Conservation (phyloP, 371 early-diverging fungal genomes). For the Neoconidiobolus thromboides region DNA sequence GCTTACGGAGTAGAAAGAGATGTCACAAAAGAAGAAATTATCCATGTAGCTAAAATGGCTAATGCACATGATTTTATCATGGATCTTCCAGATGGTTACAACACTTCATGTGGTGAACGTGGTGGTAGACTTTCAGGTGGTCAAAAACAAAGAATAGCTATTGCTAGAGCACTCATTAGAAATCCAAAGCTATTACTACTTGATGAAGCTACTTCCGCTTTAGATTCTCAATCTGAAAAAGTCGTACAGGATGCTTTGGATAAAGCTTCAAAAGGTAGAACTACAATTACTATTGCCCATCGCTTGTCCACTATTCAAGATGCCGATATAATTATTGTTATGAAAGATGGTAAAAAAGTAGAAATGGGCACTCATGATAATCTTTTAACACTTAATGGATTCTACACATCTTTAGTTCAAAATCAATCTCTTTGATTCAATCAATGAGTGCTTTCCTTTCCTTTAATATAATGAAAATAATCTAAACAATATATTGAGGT, state of each 20-base stretch:
- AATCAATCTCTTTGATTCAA: not conserved
- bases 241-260: constrained; percentile 21
- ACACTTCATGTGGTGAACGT: constrained; percentile 62
- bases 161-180: constrained; percentile 55
- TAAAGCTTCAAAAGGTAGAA: constrained; percentile 29
- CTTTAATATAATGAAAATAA: too few species aligned
- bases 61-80: constrained; percentile 52
- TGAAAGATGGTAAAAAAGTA: constrained; percentile 32
- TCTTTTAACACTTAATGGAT: constrained; percentile 16
- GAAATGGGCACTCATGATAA: constrained; percentile 36
- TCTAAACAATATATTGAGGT: too few species aligned
- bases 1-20: constrained; percentile 23
- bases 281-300: constrained; percentile 47
- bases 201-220: constrained; percentile 76
- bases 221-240: constrained; percentile 52
- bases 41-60: constrained; percentile 20
- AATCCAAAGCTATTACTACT: constrained; percentile 52
- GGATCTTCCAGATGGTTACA: constrained; percentile 48
- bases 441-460: too few species aligned
- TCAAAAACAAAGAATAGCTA: constrained; percentile 19
- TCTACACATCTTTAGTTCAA: not conserved
- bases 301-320: constrained; percentile 50
- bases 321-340: constrained; percentile 35
- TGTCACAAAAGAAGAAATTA: constrained; percentile 21
- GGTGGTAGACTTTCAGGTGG: constrained; percentile 76